Evolutionary conservation across 768 basidiomycete genomes (phyloP), one percentile per base, ranked within the genome.

Genomic region (Roridomyces roridus): DNA sequence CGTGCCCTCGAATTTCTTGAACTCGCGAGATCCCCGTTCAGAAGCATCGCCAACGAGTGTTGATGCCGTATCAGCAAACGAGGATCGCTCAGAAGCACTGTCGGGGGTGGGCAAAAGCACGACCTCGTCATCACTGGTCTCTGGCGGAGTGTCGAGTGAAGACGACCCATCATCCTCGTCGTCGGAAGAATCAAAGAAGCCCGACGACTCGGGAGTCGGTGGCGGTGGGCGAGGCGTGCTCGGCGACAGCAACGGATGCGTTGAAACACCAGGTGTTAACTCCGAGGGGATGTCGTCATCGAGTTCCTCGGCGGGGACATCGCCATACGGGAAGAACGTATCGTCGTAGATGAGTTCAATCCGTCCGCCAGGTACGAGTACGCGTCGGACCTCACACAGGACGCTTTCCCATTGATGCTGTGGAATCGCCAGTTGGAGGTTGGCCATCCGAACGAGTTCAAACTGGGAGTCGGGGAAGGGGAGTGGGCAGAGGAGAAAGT

Each of bases 301-400:
- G n/a, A 48, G 39, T 41, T 63, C 61, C 34, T 59, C 57, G 57
- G 65, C 31, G 37, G 72, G 53, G 54, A 67, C 36, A 59, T 63
- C 31, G n/a, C 79, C 74, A 55, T 83, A 85, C 1, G 89, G 86
- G 63, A 90, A 91, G 60, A 81, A 68, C 29, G 89, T 72, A 62
- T 87, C 73, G 68, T 93, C 91, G 69, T 91, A 88, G 46, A 93
- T 84, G 44, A 92, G 64, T 68, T 94, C 92, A 3, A 93, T 72
- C 9, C 82, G 80, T 4, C 92, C 91, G 15, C 78, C 82, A 6
- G 75, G 75, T 12, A 72, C 74, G 14, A 93, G 75, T 10, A 93
- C 79, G 23, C 92, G 86, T 15, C 77, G 69, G 5, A 80, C 81
- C 77, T 94, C 88, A 0, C 66, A 60, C 18, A 93, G 54, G 11